Conservation (phyloP, 768 basidiomycete species). For the Pleurotus cornucopiae region DNA sequence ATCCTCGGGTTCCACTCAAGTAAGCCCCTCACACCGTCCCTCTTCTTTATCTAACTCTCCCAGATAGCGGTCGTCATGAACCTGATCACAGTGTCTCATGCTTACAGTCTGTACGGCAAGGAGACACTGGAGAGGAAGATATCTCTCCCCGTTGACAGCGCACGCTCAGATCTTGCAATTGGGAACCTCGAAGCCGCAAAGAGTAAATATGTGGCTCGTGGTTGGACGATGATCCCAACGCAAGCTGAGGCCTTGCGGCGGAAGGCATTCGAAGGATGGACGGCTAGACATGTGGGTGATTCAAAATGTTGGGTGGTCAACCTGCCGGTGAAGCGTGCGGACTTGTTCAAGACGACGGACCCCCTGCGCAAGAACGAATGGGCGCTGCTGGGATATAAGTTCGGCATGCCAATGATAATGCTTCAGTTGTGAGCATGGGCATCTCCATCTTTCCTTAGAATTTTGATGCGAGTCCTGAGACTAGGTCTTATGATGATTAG, state of each 20-base stretch:
- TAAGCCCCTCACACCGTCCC: conserved; percentile 17
- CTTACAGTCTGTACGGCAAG: conserved; percentile 34
- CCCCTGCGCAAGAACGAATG: background rate
- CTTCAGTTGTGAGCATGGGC: too few species aligned
- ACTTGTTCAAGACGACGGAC: background rate
- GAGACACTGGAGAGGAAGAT: conserved; percentile 27
- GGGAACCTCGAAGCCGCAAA: background rate
- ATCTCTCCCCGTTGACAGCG: background rate
- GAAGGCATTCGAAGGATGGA: background rate
- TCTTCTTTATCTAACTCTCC: background rate
- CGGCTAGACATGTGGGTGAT: background rate
- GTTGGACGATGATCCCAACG: background rate
- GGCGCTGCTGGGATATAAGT: background rate
- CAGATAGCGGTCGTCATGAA: conserved; percentile 37
- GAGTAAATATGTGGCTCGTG: background rate
- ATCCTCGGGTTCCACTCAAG: conserved; percentile 19
- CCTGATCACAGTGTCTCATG: conserved; percentile 32
- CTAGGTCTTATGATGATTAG: too few species aligned
- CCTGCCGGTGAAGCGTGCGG: background rate
- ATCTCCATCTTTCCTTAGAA: too few species aligned
- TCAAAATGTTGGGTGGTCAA: conserved; percentile 1
- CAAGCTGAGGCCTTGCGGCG: background rate
- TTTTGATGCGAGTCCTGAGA: too few species aligned
- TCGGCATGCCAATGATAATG: too few species aligned
- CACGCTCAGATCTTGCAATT: background rate